Evolutionary conservation across 257 asterid genomes (phyloP).

Genomic region (Nicotiana undulata): DNA sequence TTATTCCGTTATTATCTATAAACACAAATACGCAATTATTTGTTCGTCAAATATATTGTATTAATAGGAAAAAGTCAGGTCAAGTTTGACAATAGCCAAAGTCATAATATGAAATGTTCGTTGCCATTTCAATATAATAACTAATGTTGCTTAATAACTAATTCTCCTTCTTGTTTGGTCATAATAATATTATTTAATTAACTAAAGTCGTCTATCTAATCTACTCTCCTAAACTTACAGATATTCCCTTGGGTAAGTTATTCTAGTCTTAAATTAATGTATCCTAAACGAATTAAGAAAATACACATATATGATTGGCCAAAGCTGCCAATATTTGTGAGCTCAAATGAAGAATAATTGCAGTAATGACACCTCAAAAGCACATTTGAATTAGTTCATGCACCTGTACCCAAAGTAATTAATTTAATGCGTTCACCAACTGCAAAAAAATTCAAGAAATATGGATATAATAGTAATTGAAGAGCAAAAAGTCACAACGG

Average conservation of each 20-base stretch:
- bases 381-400: neutral
- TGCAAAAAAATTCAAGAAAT: neutral
- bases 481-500: neutral
- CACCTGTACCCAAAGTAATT: neutral
- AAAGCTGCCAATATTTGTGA: neutral
- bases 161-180: neutral
- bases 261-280: neutral
- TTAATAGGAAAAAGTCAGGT: neutral
- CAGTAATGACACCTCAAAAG: neutral
- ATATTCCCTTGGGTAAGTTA: neutral
- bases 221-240: conserved; percentile 2
- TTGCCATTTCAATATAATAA: neutral
- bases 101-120: neutral
- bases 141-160: neutral
- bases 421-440: neutral
- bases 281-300: neutral
- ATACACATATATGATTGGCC: neutral
- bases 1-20: neutral
- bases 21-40: neutral
- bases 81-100: neutral
- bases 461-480: neutral
- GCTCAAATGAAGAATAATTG: neutral
- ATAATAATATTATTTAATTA: neutral
- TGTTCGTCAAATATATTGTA: neutral
- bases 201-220: neutral